Evolutionary conservation across 345 rosid species (phyloP).

Genomic region (Salix purpurea): DNA sequence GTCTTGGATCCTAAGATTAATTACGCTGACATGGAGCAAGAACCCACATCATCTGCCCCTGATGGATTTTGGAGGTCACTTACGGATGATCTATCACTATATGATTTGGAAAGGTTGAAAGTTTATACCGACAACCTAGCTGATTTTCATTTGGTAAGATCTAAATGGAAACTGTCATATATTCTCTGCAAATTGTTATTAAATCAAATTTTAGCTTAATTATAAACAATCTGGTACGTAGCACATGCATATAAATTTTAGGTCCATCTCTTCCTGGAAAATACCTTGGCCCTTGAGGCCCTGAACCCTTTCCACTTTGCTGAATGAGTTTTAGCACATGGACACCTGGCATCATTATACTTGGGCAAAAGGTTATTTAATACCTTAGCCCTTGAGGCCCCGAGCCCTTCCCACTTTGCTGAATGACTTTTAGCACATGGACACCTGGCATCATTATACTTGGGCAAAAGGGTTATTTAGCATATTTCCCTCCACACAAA

Average conservation of each 20-base stretch:
- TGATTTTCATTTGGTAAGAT: conserved; percentile 65
- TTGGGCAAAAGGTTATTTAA: background rate
- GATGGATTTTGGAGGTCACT: conserved; percentile 52
- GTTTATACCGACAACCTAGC: conserved; percentile 62
- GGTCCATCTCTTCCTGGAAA: background rate
- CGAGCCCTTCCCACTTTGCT: background rate
- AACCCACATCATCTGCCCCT: conserved; percentile 29
- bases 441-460: background rate
- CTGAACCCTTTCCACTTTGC: background rate
- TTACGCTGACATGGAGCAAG: conserved; percentile 35
- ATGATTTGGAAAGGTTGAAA: conserved; percentile 64
- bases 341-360: background rate
- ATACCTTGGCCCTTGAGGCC: background rate
- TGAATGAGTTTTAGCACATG: background rate
- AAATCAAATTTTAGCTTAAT: background rate
- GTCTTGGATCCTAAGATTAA: conserved; percentile 80
- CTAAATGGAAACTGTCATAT: background rate
- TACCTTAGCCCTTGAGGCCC: too few relatives aligned
- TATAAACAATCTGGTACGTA: background rate
- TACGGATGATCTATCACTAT: conserved; percentile 45
- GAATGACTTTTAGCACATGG: background rate
- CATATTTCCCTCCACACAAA: background rate
- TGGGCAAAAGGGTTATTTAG: background rate
- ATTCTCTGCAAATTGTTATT: background rate
- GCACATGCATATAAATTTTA: background rate